These are phyloP conservation scores for Anthoceros angustus DNA, from an alignment of 225 moss, liverwort and hornwort species.

Conservation along the genomic window DNA sequence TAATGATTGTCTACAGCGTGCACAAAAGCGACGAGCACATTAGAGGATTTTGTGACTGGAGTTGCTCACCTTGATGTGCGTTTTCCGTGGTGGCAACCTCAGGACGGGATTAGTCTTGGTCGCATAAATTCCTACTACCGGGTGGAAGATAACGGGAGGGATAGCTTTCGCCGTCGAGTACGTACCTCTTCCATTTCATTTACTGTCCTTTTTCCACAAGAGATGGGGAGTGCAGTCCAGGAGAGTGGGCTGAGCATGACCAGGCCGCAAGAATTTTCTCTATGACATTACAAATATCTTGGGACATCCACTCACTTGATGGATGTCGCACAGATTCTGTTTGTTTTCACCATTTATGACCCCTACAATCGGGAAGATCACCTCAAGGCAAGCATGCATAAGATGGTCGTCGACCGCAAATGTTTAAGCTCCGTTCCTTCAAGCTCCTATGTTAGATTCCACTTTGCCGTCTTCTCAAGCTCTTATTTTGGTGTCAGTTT, in stretches of 20 bases:
- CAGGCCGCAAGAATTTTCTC: background rate
- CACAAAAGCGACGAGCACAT: too few relatives aligned
- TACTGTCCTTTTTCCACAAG: background rate
- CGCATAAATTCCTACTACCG: background rate
- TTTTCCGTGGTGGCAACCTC: background rate
- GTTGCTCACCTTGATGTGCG: background rate
- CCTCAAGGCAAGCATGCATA: constrained; percentile 28
- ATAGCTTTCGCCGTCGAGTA: background rate
- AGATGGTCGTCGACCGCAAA: background rate
- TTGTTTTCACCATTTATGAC: constrained; percentile 73
- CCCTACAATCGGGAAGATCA: constrained; percentile 73
- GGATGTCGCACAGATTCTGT: constrained; percentile 42
- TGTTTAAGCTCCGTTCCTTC: background rate
- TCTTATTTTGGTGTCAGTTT: constrained; percentile 24
- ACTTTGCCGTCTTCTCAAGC: background rate
- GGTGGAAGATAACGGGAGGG: background rate
- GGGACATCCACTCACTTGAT: background rate
- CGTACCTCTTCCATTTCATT: background rate
- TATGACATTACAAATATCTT: background rate
- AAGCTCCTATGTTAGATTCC: background rate
- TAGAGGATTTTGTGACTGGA: too few relatives aligned
- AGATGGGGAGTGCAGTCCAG: too few relatives aligned
- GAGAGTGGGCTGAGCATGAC: too few relatives aligned
- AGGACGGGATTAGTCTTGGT: background rate
- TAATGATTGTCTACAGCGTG: too few relatives aligned